Evolutionary conservation across 768 basidiomycete genomes (phyloP), one percentile per base, ranked within the genome.

Genomic region (Fomitopsis pulvina): DNA sequence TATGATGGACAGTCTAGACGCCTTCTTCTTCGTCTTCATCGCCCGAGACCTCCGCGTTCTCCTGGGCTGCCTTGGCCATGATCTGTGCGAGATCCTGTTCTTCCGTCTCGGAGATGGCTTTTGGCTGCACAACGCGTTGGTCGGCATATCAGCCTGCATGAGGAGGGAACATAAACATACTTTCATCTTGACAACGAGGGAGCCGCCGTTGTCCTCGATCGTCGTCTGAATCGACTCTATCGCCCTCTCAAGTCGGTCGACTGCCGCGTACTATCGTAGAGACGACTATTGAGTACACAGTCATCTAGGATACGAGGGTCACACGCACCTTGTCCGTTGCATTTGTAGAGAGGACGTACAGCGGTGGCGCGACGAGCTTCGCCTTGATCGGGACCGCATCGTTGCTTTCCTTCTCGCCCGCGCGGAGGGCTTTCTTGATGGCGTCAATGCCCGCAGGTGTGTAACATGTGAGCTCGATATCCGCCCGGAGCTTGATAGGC

Each of bases 401-500:
- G 16, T 76, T 92, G 67, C 89, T 90, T 55, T 88, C 80, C 45
- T 77, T 81, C 65, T 97, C 96, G 26, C 95, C 95, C 2, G 88
- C 89, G 38, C 79, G 78, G 29, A 98, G 76, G 0, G 96, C 94
- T 46, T 83, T 84, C 70, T 92, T 92, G 70, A 99, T 97, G 4
- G 95, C 93, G 59, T 96, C 92, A 65, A 99, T 97, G 8, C 96
- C 95, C 5, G 89, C 81, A 28, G 92, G 93, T 1, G 87, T 86
- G 66, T 96, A 99, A 68, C 95, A 98, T 34, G 93, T 96, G 40
- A 99, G 71, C 69, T 98, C 93, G 60, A 99, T 89, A 68, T 99
- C 96, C 3, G 96, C 93, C 58, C 96, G 91, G 34, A 99, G 80
- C 71, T 97, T 99, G 76, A 99, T 94, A 4, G 96, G 93, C 66